Percentiles rank a stretch among this genome's conserved stretches.
phyloP scores from a whole-genome alignment of 148 eudicot species.

The Pouteria glomerata region DNA sequence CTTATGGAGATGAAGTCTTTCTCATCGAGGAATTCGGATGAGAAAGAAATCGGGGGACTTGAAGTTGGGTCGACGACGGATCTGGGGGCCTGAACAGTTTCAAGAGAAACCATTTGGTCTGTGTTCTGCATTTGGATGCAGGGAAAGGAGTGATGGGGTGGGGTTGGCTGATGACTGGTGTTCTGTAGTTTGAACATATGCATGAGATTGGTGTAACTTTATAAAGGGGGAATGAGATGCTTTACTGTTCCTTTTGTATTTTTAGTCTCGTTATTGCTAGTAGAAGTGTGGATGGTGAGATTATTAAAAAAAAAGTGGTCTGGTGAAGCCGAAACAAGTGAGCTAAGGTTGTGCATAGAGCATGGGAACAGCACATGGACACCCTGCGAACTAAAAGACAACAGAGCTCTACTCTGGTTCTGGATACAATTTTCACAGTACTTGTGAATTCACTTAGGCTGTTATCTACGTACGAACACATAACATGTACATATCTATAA shows the following conservation, averaged over 20 bases:
- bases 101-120: slow-evolving; percentile 55
- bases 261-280: background rate
- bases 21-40: slow-evolving; percentile 68
- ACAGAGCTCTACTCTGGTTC: slow-evolving; percentile 16
- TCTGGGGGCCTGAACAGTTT: slow-evolving; percentile 26
- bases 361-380: slow-evolving; percentile 73
- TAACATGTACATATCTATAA: too few relatives aligned
- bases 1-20: slow-evolving; percentile 60
- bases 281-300: slow-evolving; percentile 32
- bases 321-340: slow-evolving; percentile 50
- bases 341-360: slow-evolving; percentile 38
- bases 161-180: slow-evolving; percentile 8
- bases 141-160: background rate
- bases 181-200: slow-evolving; percentile 15
- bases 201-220: slow-evolving; percentile 17
- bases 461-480: too few relatives aligned
- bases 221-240: slow-evolving; percentile 9
- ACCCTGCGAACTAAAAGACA: slow-evolving; percentile 55
- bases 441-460: too few relatives aligned
- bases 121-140: background rate
- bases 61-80: slow-evolving; percentile 26
- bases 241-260: background rate
- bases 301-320: slow-evolving; percentile 42
- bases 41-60: slow-evolving; percentile 73
- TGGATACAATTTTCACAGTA: background rate